phyloP scores from a whole-genome alignment of 441 rosid species.

The Melianthus villosus region DNA sequence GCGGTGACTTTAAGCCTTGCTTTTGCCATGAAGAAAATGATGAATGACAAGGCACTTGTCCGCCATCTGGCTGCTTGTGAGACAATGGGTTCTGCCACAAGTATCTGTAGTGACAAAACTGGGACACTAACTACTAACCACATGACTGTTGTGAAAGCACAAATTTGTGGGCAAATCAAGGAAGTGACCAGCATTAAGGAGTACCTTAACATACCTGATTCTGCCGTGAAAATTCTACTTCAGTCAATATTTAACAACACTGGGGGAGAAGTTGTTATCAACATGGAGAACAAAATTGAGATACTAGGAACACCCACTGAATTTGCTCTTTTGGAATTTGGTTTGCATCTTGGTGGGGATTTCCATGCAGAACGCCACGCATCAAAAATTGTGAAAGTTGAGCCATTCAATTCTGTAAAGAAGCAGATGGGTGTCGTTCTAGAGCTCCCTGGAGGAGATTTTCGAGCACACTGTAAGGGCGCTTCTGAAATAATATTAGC shows the following conservation, averaged over 20 bases:
- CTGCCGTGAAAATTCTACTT: constrained; percentile 27
- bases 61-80: constrained; percentile 46
- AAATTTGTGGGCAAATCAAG: constrained; percentile 27
- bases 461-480: constrained; percentile 46
- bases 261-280: too few relatives aligned
- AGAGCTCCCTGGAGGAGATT: constrained; percentile 36
- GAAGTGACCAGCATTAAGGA: constrained; percentile 33
- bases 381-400: constrained; percentile 33
- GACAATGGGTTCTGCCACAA: constrained; percentile 44
- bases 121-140: constrained; percentile 40
- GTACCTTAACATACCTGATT: constrained; percentile 21
- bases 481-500: constrained; percentile 34
- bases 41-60: constrained; percentile 50
- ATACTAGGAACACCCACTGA: constrained; percentile 47
- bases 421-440: constrained; percentile 57
- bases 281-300: too few relatives aligned
- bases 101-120: constrained; percentile 41
- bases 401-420: constrained; percentile 54
- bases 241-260: too few relatives aligned
- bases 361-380: constrained; percentile 25
- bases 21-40: constrained; percentile 50
- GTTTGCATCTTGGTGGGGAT: constrained; percentile 43
- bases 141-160: constrained; percentile 40
- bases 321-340: constrained; percentile 48
- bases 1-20: constrained; percentile 50